These are phyloP conservation scores for Ilex paraguariensis DNA, from an alignment of 305 asterid species.

Conservation along the genomic window DNA sequence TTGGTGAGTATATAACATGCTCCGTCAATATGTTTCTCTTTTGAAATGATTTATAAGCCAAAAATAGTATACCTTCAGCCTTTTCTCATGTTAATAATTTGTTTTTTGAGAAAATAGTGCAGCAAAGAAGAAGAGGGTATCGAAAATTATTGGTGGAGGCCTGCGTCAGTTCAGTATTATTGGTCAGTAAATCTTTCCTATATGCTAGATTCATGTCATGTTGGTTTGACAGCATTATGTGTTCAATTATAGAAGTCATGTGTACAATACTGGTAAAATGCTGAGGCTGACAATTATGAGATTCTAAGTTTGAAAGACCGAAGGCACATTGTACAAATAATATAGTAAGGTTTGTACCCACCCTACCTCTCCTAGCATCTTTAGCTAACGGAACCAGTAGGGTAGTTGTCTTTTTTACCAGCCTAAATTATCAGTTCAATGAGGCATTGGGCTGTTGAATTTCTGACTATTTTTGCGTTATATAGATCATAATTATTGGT, in stretches of 20 bases:
- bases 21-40: no score
- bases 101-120: neutral
- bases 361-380: neutral
- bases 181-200: slow-evolving; percentile 11
- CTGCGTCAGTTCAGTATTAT: slow-evolving; percentile 18
- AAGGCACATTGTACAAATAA: neutral
- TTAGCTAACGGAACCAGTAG: neutral
- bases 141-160: slow-evolving; percentile 15
- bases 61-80: no score
- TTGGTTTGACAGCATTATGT: neutral
- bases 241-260: no score
- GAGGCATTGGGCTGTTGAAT: neutral
- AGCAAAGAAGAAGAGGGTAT: slow-evolving; percentile 11
- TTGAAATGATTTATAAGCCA: no score
- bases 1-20: no score
- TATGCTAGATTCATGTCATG: neutral
- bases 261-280: no score
- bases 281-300: no score
- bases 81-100: no score
- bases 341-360: neutral
- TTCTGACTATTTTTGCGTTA: neutral
- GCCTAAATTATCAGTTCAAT: neutral
- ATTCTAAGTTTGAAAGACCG: neutral
- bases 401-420: neutral
- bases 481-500: neutral